Base-by-base conservation (phyloP, 2,329 filamentous ascomycete genomes). In the Neonectria magnoliae region DNA sequence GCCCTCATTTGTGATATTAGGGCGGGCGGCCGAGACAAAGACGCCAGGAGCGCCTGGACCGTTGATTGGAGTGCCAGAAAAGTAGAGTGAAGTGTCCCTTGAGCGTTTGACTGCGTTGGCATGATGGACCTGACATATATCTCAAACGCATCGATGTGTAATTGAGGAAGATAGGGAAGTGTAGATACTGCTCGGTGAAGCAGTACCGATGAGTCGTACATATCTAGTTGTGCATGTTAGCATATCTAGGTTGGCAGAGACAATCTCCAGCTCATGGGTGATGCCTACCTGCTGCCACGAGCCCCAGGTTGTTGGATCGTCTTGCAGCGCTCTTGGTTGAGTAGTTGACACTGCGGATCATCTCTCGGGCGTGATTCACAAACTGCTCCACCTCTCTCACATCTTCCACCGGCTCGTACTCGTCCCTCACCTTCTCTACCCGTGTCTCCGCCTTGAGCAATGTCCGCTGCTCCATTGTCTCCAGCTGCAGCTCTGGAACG, bases 341-440 rank as follows among this genome's bases (percentile, higher is more conserved):
- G 73, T 91, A 90, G 73, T 94, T 94, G 64, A 98, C 89, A 68
- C 91, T 89, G 55, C 94, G 90, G 42, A 99, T 90, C 79, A 94
- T 94, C 60, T 98, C 95, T 71, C 93, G 89, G 20, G 95, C 95
- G 76, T 97, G 93, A 57, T 93, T 90, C 57, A 97, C 90, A 78
- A 99, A 97, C 71, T 96, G 90, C 75, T 98, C 95, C 3, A 98
- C 94, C 78, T 98, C 95, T 29, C 90, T 88, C 52, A 95, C 88
- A 68, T 96, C 92, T 66, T 91, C 88, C 18, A 98, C 85, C 1
- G 96, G 94, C 68, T 93, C 90, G 73, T 93, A 93, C 76, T 99
- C 96, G 65, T 99, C 96, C 57, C 89, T 88, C 36, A 99, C 91
- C 60, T 90, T 94, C 75, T 99, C 96, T 3, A 88, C 84, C 29